These are phyloP conservation scores for Thelonectria discophora DNA, from an alignment of 2,329 filamentous ascomycete species.

Conservation along the genomic window DNA sequence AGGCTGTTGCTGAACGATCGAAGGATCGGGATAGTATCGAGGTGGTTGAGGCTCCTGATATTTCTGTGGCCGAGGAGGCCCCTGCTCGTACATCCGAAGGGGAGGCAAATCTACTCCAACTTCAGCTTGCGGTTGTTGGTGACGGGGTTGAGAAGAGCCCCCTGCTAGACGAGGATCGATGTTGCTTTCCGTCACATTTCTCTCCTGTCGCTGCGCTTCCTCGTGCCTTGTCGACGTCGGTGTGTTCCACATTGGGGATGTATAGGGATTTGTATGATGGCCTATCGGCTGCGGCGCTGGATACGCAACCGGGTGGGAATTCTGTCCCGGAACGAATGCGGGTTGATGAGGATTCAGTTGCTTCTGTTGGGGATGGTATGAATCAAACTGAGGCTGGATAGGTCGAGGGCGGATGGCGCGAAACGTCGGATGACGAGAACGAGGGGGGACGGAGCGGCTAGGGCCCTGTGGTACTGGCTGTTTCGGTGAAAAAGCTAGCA, in stretches of 20 bases:
- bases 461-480: neutral
- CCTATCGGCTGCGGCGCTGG: neutral
- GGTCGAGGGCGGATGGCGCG: neutral
- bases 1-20: neutral
- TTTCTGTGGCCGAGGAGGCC: neutral
- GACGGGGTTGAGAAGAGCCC: neutral
- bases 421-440: neutral
- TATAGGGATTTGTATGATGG: neutral
- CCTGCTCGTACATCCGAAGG: neutral
- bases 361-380: neutral
- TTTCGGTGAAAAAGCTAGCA: neutral
- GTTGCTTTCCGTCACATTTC: neutral
- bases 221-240: neutral
- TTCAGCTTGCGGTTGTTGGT: neutral
- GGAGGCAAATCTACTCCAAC: neutral
- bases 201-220: neutral
- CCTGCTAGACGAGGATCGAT: neutral
- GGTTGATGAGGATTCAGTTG: neutral
- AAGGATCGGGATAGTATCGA: neutral
- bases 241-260: neutral
- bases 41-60: neutral
- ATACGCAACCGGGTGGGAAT: neutral
- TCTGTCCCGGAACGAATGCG: neutral
- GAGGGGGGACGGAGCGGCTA: neutral
- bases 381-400: neutral